phyloP scores from a whole-genome alignment of 2,329 filamentous ascomycete species.

The Aspergillus unguis region DNA sequence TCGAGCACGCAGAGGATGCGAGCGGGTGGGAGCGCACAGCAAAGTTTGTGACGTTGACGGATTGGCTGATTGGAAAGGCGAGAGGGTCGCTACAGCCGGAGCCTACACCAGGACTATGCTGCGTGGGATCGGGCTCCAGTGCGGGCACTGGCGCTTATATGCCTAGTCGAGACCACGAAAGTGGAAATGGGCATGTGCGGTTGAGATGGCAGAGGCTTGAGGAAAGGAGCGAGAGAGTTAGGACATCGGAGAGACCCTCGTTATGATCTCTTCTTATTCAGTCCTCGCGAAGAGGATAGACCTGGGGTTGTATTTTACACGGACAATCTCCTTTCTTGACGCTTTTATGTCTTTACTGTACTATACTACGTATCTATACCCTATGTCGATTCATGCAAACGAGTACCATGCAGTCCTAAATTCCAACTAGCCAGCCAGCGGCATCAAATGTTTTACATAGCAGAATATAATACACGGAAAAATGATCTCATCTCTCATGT shows the following conservation, averaged over 20 bases:
- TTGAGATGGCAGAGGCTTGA: neutral
- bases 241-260: neutral
- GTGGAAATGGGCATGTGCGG: neutral
- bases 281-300: neutral
- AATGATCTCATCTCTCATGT: too few species aligned
- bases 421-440: neutral
- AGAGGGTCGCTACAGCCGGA: conserved; percentile 43
- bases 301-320: neutral
- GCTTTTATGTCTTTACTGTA: conserved; percentile 3
- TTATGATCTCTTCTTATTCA: neutral
- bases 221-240: neutral
- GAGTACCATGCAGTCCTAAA: neutral
- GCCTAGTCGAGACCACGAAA: too few species aligned
- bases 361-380: conserved; percentile 10
- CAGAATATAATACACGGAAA: too few species aligned
- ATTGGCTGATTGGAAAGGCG: conserved; percentile 86
- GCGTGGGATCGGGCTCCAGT: neutral
- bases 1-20: conserved; percentile 85
- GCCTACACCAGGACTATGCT: conserved; percentile 19
- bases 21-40: conserved; percentile 79
- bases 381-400: neutral
- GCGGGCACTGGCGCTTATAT: too few species aligned
- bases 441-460: neutral
- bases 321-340: conserved; percentile 16
- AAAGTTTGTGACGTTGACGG: conserved; percentile 84